Conservation (phyloP, 2,329 filamentous ascomycete genomes). For the Verticillium klebahnii region DNA sequence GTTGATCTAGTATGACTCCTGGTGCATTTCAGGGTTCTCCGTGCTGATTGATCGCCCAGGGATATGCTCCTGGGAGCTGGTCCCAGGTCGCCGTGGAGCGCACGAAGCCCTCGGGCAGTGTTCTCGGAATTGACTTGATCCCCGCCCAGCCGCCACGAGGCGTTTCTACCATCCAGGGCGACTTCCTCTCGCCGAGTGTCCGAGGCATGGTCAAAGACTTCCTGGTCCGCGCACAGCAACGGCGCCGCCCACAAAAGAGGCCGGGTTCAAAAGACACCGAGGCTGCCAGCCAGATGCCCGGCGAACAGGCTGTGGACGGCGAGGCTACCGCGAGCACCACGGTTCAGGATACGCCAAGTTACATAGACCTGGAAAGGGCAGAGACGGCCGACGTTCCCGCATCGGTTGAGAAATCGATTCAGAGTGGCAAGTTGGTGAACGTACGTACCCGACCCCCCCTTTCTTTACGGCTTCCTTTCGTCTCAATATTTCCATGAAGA, state of each 20-base stretch:
- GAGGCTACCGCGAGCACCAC: conserved; percentile 15
- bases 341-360: conserved; percentile 45
- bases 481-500: neutral
- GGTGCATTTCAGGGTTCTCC: too few species aligned
- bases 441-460: conserved; percentile 29
- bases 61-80: conserved; percentile 74
- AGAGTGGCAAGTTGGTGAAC: conserved; percentile 59
- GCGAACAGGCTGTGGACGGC: neutral
- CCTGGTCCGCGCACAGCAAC: conserved; percentile 55
- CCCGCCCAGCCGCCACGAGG: conserved; percentile 86
- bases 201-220: conserved; percentile 73
- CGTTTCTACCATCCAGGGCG: conserved; percentile 91
- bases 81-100: conserved; percentile 77
- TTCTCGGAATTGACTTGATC: conserved; percentile 91
- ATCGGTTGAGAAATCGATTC: conserved; percentile 16
- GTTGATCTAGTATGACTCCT: conserved; percentile 69
- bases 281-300: neutral
- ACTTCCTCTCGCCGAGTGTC: conserved; percentile 76
- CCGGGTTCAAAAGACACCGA: conserved; percentile 10
- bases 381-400: conserved; percentile 25
- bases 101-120: conserved; percentile 70
- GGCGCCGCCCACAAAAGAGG: conserved; percentile 28
- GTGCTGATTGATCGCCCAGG: conserved; percentile 34
- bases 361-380: conserved; percentile 61
- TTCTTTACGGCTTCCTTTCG: neutral